phyloP scores from a whole-genome alignment of 1,139 yeast genomes.

The Nakaseomyces kungkrabaensis region DNA sequence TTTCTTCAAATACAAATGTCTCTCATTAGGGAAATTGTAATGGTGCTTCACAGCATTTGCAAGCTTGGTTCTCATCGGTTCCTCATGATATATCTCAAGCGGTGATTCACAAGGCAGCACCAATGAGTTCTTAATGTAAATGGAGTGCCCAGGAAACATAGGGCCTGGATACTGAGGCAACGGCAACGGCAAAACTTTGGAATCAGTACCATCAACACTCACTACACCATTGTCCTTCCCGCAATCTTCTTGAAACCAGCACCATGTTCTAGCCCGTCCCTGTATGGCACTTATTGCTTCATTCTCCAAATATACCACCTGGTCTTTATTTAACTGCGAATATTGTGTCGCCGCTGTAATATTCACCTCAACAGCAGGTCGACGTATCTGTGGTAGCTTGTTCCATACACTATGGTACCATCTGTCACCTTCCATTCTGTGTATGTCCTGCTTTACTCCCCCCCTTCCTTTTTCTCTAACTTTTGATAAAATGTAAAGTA shows the following conservation, averaged over 20 bases:
- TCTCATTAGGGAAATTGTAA: constrained; percentile 26
- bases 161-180: constrained; percentile 17
- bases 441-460: too few relatives aligned
- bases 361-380: constrained; percentile 3
- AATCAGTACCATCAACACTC: constrained; percentile 25
- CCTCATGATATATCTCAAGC: constrained; percentile 19
- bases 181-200: constrained; percentile 24
- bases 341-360: constrained; percentile 17
- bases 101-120: constrained; percentile 26
- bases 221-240: constrained; percentile 19
- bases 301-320: constrained; percentile 18
- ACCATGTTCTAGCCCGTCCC: constrained; percentile 19
- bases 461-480: too few relatives aligned
- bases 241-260: constrained; percentile 23
- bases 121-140: constrained; percentile 22
- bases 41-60: constrained; percentile 24
- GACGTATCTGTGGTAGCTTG: constrained; percentile 5
- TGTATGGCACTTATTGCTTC: constrained; percentile 21
- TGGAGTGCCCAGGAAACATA: constrained; percentile 13
- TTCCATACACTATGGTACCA: constrained; percentile 10
- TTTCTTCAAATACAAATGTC: constrained; percentile 24
- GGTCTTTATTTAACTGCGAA: constrained; percentile 21
- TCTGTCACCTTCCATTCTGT: constrained; percentile 1
- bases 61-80: constrained; percentile 22
- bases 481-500: too few relatives aligned